Evolutionary conservation across 371 early-diverging fungal species (phyloP).

Genomic region (Mortierella sp.): DNA sequence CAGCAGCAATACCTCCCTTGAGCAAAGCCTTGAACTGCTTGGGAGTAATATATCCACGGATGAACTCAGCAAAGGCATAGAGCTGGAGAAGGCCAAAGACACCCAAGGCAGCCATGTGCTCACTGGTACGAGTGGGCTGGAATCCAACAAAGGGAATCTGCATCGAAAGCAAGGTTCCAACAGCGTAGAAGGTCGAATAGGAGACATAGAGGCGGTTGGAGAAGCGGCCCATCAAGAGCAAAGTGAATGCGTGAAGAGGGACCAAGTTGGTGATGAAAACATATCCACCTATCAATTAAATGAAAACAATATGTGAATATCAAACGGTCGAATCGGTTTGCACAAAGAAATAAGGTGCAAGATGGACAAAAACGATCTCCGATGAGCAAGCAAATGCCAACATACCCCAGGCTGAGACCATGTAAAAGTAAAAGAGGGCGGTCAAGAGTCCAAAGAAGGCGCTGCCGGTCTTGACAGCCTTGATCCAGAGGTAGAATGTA

Average conservation of each 20-base stretch:
- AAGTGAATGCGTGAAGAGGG: conserved; percentile 95
- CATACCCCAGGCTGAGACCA: conserved; percentile 99
- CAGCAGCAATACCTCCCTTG: conserved; percentile 72
- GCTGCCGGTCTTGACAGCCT: conserved; percentile 94
- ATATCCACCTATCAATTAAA: conserved; percentile 79
- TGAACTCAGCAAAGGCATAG: conserved; percentile 88
- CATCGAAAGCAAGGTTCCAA: conserved; percentile 98
- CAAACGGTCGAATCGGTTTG: not conserved
- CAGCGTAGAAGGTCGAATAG: conserved; percentile 96
- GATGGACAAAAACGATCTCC: not conserved
- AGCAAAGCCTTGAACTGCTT: conserved; percentile 89
- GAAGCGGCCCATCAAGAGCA: conserved; percentile 97
- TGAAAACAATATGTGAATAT: not conserved
- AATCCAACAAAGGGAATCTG: conserved; percentile 99
- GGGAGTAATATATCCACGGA: conserved; percentile 85
- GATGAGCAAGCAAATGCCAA: not conserved
- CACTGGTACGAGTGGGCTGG: conserved; percentile 96
- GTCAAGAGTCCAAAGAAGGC: conserved; percentile 89
- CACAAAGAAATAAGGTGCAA: not conserved
- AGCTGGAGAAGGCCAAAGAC: conserved; percentile 95
- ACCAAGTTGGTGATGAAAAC: conserved; percentile 99
- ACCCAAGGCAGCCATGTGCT: conserved; percentile 99
- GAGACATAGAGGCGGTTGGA: conserved; percentile 94
- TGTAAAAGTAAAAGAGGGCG: conserved; percentile 98
- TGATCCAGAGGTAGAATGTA: conserved; percentile 98